A percentile compares a stretch with the other conserved stretches of the same genome.
These are phyloP conservation scores for Colletotrichum siamense DNA, from an alignment of 2,329 filamentous ascomycete genomes.

Conservation along the genomic window DNA sequence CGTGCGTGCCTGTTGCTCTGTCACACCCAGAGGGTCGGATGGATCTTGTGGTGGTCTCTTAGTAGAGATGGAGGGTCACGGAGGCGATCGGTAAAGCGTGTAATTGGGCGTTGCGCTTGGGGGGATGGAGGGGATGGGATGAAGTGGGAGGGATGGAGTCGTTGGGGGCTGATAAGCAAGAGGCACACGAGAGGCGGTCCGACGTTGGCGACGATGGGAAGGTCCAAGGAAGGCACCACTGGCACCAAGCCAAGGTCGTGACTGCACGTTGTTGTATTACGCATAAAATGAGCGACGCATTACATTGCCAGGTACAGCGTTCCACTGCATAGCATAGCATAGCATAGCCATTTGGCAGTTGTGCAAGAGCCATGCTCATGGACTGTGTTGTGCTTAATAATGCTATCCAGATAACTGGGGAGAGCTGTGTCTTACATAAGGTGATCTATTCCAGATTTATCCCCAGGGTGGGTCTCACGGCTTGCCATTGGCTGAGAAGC, in stretches of 20 bases:
- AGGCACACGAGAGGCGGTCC: background rate
- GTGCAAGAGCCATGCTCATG: background rate
- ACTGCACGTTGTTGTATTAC: background rate
- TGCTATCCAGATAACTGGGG: background rate
- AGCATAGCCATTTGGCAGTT: background rate
- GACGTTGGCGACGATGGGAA: background rate
- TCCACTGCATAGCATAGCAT: background rate
- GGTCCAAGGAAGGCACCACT: background rate
- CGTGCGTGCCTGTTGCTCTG: background rate
- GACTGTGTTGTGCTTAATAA: background rate
- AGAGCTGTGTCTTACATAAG: slow-evolving; percentile 10
- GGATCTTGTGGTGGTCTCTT: background rate
- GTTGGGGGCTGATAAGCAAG: slow-evolving; percentile 7
- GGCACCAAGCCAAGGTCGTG: background rate
- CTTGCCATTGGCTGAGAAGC: background rate
- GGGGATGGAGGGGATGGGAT: background rate
- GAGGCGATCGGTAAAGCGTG: background rate
- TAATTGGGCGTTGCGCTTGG: background rate
- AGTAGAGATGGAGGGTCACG: background rate
- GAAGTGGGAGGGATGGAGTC: slow-evolving; percentile 9
- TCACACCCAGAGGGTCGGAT: background rate
- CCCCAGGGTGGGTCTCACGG: background rate
- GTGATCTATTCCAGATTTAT: background rate
- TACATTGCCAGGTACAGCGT: background rate
- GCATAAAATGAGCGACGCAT: slow-evolving; percentile 9